Conservation (phyloP, 2,329 filamentous ascomycete species). For the Dothiorella sarmentorum region DNA sequence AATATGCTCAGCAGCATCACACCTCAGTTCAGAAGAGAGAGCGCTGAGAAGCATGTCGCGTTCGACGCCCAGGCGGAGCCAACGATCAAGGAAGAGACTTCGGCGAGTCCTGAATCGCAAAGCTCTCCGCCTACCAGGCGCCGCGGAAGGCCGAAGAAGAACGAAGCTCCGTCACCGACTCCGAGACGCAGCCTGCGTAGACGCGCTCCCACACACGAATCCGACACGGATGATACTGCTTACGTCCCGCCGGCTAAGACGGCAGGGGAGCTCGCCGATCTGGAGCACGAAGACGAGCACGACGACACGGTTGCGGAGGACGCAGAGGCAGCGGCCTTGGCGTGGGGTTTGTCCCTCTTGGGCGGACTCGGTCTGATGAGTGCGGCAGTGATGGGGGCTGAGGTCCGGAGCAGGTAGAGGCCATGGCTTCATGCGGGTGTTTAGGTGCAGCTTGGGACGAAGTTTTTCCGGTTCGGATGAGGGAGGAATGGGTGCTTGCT, state of each 20-base stretch:
- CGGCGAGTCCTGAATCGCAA: slow-evolving; percentile 10
- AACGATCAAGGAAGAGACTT: slow-evolving; percentile 14
- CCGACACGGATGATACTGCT: slow-evolving; percentile 7
- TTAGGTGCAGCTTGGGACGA: not conserved
- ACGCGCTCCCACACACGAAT: slow-evolving; percentile 16
- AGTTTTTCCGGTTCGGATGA: not conserved
- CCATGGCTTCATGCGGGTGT: not conserved
- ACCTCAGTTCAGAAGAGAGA: slow-evolving; percentile 12
- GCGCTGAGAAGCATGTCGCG: slow-evolving; percentile 27
- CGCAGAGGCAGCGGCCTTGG: slow-evolving; percentile 35
- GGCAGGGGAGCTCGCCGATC: not conserved
- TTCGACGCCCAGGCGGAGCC: slow-evolving; percentile 20
- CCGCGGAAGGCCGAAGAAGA: slow-evolving; percentile 31
- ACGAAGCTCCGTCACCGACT: slow-evolving; percentile 15
- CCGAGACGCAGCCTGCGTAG: slow-evolving; percentile 21
- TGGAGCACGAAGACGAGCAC: slow-evolving; percentile 25
- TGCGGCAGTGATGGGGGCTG: slow-evolving; percentile 34
- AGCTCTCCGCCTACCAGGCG: slow-evolving; percentile 24
- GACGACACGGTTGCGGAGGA: slow-evolving; percentile 30
- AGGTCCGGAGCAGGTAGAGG: slow-evolving; percentile 23
- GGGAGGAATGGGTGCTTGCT: not conserved
- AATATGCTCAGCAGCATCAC: slow-evolving; percentile 45
- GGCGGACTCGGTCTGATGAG: slow-evolving; percentile 35
- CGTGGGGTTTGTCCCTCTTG: slow-evolving; percentile 32
- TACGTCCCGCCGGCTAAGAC: slow-evolving; percentile 6